These are phyloP conservation scores for Eragrostis curvula DNA, from an alignment of 176 grass and related monocot genomes.

Conservation along the genomic window DNA sequence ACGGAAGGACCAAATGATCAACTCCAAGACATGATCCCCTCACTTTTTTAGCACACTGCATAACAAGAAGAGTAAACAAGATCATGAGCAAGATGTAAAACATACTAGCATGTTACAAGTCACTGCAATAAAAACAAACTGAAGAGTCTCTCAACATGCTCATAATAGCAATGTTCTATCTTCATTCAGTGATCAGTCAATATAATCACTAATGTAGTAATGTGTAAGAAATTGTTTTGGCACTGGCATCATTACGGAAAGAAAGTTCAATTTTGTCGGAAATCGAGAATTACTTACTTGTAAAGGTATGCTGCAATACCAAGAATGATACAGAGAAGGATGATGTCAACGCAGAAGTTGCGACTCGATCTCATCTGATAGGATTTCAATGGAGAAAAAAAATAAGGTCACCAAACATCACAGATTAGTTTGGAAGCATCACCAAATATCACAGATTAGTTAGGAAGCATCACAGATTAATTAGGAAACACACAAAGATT, in stretches of 20 bases:
- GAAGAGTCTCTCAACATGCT: background rate
- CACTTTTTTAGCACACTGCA: conserved; percentile 74
- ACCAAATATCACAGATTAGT: conserved; percentile 6
- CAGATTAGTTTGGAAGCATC: conserved; percentile 22
- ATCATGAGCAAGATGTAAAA: background rate
- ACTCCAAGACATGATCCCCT: background rate
- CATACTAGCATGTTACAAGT: background rate
- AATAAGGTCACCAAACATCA: background rate
- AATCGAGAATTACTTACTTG: conserved; percentile 63
- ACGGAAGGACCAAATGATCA: background rate
- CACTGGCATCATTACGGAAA: background rate
- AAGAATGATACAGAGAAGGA: conserved; percentile 81
- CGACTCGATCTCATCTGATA: conserved; percentile 80
- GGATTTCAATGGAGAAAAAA: background rate
- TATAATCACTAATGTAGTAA: background rate
- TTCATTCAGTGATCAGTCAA: background rate
- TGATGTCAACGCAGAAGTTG: conserved; percentile 83
- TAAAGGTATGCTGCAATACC: conserved; percentile 89
- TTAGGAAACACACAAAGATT: conserved; percentile 1
- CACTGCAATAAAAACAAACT: background rate
- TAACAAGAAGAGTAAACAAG: background rate
- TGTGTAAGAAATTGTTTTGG: background rate
- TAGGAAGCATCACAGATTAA: too few relatives aligned
- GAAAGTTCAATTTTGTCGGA: background rate
- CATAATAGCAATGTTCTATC: background rate